These are phyloP conservation scores for Nicotiana attenuata DNA, from an alignment of 257 asterid genomes.

Conservation along the genomic window DNA sequence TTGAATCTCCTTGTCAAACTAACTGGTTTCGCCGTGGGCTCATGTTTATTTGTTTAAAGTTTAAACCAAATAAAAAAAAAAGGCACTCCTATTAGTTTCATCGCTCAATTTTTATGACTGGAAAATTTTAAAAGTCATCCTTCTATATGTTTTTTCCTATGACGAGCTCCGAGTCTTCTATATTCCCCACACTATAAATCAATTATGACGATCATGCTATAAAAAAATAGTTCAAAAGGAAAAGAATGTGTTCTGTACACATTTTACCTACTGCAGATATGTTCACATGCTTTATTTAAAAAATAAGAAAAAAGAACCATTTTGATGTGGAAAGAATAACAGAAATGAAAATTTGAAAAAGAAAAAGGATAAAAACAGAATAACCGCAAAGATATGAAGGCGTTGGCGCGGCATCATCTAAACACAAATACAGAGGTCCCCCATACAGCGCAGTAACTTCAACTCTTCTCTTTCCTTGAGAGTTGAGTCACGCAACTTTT, in stretches of 20 bases:
- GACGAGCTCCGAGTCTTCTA: too few relatives aligned
- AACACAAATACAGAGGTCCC: neutral
- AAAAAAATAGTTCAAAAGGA: too few relatives aligned
- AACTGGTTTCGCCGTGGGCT: too few relatives aligned
- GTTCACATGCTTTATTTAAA: neutral
- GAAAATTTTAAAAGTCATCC: neutral
- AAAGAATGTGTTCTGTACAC: neutral
- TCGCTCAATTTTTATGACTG: neutral
- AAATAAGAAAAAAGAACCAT: neutral
- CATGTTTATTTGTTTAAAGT: too few relatives aligned
- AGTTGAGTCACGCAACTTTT: neutral
- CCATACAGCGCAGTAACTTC: neutral
- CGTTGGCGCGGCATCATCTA: neutral
- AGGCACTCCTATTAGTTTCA: neutral
- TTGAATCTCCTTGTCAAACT: too few relatives aligned
- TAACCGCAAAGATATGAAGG: neutral
- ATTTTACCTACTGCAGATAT: neutral
- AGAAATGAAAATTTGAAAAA: neutral
- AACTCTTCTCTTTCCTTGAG: neutral
- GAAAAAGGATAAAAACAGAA: neutral
- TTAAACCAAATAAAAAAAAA: too few relatives aligned
- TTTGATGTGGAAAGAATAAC: neutral
- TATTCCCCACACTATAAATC: too few relatives aligned
- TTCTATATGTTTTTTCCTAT: neutral
- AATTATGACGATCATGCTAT: too few relatives aligned